Evolutionary conservation across 2,329 filamentous ascomycete genomes (phyloP), one percentile per base, ranked within the genome.

Genomic region (Aureobasidium sp.): DNA sequence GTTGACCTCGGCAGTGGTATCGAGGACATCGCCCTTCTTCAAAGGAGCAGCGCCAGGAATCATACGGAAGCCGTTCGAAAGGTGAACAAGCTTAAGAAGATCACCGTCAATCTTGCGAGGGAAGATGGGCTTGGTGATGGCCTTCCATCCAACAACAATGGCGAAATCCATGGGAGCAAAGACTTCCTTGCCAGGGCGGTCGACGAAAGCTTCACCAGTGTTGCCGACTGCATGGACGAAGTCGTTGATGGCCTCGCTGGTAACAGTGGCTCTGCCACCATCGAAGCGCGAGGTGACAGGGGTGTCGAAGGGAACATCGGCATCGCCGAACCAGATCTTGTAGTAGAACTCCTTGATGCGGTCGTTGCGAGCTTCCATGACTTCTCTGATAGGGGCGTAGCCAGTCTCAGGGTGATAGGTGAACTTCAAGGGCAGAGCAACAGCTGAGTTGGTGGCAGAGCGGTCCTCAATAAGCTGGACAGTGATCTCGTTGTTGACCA

Each of bases 311-410:
- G 95, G 87, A 56, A 95, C 82, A 47, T 82, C 77, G 71, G 96
- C 92, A 64, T 92, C 84, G 45, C 91, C 94, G 70, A 99, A 99
- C 94, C 94, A 99, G 67, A 95, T 87, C 68, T 87, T 87, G 86
- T 96, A 99, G 82, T 99, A 99, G 75, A 99, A 99, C 76, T 96
- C 90, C 82, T 99, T 99, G 81, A 99, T 97, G 67, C 91, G 89
- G 73, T 99, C 93, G 73, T 99, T 99, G 72, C 94, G 91, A 61
- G 85, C 88, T 39, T 91, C 85, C 94, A 99, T 99, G 66, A 97
- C 89, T 76, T 99, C 94, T 65, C 88, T 88, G 68, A 99, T 96
- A 20, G 94, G 94, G n/a, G 95, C 93, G 73, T 97, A 99, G 34
- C 94, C 94, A 62, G 91, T 88, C 76, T 97, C 93, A 1, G 94